Percentiles rank a stretch among this genome's conserved stretches.
Conservation (phyloP, 257 asterid genomes). For the Solanum pinnatisectum region DNA sequence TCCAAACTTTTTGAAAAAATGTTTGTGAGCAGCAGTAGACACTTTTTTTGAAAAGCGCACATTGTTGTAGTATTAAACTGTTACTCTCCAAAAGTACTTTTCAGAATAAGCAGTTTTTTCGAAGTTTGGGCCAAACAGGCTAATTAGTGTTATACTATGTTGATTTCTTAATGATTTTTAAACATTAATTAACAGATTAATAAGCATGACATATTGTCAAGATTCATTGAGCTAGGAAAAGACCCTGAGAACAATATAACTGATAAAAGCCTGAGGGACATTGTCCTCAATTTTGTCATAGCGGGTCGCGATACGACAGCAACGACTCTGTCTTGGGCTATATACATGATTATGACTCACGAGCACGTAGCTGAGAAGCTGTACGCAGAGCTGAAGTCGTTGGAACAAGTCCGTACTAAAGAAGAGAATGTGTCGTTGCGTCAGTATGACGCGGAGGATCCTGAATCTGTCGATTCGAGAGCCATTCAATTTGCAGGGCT, state of each 20-base stretch:
- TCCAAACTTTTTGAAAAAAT: neutral
- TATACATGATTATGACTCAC: conserved; percentile 67
- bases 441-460: conserved; percentile 12
- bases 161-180: neutral
- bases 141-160: neutral
- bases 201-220: conserved; percentile 68
- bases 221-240: conserved; percentile 84
- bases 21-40: fast-evolving
- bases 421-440: conserved; percentile 28
- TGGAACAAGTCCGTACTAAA: conserved; percentile 37
- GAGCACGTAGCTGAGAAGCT: conserved; percentile 56
- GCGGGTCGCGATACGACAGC: conserved; percentile 97
- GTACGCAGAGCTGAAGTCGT: conserved; percentile 30
- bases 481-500: conserved; percentile 43
- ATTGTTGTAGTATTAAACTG: neutral
- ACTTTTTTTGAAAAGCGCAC: neutral
- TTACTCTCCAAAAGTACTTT: neutral
- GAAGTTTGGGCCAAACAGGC: neutral
- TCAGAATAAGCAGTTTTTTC: neutral
- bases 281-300: conserved; percentile 80
- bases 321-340: conserved; percentile 84
- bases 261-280: conserved; percentile 83
- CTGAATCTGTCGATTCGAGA: conserved; percentile 38
- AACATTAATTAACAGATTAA: conserved; percentile 29
- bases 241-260: conserved; percentile 66